Evolutionary conservation across 192 early-diverging fungal species (phyloP), one percentile per base, ranked within the genome.

Genomic region (Backusella psychrophila): DNA sequence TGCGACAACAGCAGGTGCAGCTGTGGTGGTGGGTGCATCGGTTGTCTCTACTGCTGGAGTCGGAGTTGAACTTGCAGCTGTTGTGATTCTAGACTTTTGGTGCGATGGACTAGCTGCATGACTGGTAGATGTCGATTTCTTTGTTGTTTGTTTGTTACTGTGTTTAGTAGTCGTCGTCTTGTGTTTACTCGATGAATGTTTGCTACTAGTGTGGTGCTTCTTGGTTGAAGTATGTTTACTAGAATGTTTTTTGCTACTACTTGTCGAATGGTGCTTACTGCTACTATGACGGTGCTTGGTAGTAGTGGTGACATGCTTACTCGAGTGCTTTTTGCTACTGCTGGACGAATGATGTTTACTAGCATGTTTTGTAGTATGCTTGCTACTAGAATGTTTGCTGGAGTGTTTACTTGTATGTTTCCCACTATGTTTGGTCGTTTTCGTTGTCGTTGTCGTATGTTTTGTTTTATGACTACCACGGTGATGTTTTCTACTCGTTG

Each of bases 51-150:
- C 33, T 26, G 14, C 11, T 29, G 2, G 2, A 0, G 33, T 73
- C 15, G 49, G 19, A 56, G 63, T 67, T 21, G 66, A 17, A 11
- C 12, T 49, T 12, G 44, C 56, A 17, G 26, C 21, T 15, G 67
- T 71, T 52, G 42, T 42, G 29, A 35, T 35, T n/a, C 15, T 71
- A 36, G 76, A 76, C 53, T 76, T 75, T 39, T 75, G 44, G 26
- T 53, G n/a, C 53, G 66, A 69, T 69, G 23, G 53, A 19, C 14
- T 69, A 0, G 35, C 0, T 21, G 36, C 23, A 49, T 44, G 70
- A 33, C 23, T 46, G 15, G 69, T 42, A 29, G 41, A 26, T n/a
- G 42, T 66, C 1, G 53, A 59, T 66, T 75, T 75, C 59, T 74
- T 65, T 38, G 35, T 74, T 21, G 56, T 41, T 38, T 71, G 33